Evolutionary conservation across 345 rosid genomes (phyloP).

Genomic region (Murraya koenigii): DNA sequence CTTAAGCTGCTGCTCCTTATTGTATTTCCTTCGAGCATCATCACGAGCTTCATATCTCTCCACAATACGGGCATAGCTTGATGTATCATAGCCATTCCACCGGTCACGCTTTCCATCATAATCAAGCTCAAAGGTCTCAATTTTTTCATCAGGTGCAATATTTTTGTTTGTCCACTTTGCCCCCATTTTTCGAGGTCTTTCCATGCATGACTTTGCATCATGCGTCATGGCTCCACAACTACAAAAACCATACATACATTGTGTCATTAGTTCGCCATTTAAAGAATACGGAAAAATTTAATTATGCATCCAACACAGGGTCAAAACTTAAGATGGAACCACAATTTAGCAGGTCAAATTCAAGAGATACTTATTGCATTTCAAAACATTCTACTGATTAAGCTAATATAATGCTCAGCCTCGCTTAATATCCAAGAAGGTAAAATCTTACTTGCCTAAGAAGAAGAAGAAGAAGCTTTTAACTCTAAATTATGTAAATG

Average conservation of each 20-base stretch:
- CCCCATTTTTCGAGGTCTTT: slow-evolving; percentile 78
- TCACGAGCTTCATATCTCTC: slow-evolving; percentile 82
- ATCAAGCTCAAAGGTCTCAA: slow-evolving; percentile 81
- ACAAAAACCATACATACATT: background rate
- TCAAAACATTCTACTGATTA: background rate
- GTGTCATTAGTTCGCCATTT: background rate
- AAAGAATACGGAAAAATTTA: background rate
- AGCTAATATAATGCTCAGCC: background rate
- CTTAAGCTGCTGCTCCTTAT: slow-evolving; percentile 81
- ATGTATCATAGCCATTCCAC: slow-evolving; percentile 89
- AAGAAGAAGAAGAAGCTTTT: background rate
- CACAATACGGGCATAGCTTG: slow-evolving; percentile 66
- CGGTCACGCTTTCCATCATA: slow-evolving; percentile 92
- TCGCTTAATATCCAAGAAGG: background rate
- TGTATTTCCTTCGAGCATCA: slow-evolving; percentile 65
- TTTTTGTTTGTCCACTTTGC: slow-evolving; percentile 68
- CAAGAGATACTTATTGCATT: background rate
- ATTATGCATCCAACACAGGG: too few relatives aligned
- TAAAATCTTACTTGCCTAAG: background rate
- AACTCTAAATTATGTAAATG: background rate
- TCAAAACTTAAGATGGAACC: background rate
- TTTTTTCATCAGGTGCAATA: slow-evolving; percentile 93
- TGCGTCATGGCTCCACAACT: slow-evolving; percentile 95
- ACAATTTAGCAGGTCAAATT: background rate
- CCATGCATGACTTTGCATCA: slow-evolving; percentile 65